phyloP scores from a whole-genome alignment of 192 early-diverging fungal species.

The Allomyces arbusculus region DNA sequence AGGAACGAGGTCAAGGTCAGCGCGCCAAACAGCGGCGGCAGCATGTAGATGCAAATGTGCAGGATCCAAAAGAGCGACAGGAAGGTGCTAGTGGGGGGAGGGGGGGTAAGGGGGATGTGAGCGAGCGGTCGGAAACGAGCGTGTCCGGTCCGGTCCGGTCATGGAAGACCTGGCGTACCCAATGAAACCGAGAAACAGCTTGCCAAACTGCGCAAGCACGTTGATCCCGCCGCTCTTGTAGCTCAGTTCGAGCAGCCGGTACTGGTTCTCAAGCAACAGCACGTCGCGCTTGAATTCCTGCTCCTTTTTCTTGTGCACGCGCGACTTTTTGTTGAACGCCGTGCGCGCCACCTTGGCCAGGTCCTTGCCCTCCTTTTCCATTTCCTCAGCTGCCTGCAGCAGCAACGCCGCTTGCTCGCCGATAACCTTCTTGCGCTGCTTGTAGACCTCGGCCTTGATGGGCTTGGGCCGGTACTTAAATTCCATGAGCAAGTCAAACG shows the following conservation, averaged over 20 bases:
- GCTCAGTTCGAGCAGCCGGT: slow-evolving; percentile 24
- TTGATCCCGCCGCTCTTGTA: slow-evolving; percentile 32
- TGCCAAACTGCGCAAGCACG: slow-evolving; percentile 20
- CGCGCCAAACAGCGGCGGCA: slow-evolving; percentile 13
- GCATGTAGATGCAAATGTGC: slow-evolving; percentile 30
- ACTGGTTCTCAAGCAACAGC: slow-evolving; percentile 33
- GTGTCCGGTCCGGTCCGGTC: neutral
- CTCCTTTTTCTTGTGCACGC: slow-evolving; percentile 21
- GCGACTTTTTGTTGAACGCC: slow-evolving; percentile 13
- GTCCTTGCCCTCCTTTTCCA: slow-evolving; percentile 22
- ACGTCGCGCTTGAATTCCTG: slow-evolving; percentile 34
- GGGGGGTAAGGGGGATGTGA: no score
- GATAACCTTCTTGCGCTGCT: slow-evolving; percentile 25
- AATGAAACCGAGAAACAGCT: slow-evolving; percentile 20
- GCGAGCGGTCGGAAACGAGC: no score
- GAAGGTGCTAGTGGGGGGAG: slow-evolving; percentile 10
- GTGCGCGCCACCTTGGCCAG: slow-evolving; percentile 3
- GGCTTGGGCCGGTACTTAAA: slow-evolving; percentile 31
- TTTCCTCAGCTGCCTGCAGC: slow-evolving; percentile 22
- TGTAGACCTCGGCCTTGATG: slow-evolving; percentile 24
- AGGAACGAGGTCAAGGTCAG: slow-evolving; percentile 22
- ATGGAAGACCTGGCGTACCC: slow-evolving; percentile 11
- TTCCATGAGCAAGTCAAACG: slow-evolving; percentile 26
- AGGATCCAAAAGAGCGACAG: slow-evolving; percentile 32
- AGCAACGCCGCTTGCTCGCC: slow-evolving; percentile 24